Percentiles rank a stretch among this genome's conserved stretches.
Conservation (phyloP, 345 rosid genomes). For the Lepidium didymum region DNA sequence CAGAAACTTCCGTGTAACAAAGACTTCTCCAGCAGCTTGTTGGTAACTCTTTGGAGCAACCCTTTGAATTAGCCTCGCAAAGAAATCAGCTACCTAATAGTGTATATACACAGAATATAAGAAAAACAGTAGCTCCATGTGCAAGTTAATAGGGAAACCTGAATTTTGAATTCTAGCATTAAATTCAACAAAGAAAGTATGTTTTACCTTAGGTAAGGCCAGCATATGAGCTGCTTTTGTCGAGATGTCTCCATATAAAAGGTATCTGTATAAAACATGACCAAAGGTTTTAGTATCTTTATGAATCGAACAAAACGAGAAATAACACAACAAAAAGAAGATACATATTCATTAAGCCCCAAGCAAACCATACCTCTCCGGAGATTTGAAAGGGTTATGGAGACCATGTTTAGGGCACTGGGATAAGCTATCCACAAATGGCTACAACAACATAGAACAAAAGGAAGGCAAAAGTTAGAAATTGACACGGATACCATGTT, state of each 20-base stretch:
- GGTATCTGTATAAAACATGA: constrained; percentile 48
- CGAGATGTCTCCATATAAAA: constrained; percentile 83
- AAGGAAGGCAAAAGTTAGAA: not conserved
- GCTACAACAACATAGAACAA: constrained; percentile 52
- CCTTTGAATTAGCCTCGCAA: constrained; percentile 81
- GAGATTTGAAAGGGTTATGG: constrained; percentile 95
- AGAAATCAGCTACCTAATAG: constrained; percentile 77
- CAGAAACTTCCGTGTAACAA: constrained; percentile 72
- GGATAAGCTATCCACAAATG: constrained; percentile 88
- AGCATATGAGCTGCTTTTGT: constrained; percentile 88
- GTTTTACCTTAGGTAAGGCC: constrained; percentile 66
- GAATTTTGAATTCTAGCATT: not conserved
- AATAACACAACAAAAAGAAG: not conserved
- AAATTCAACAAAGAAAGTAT: not conserved
- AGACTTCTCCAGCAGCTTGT: constrained; percentile 89
- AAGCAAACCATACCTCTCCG: constrained; percentile 63
- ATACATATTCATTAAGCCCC: not conserved
- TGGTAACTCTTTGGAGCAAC: constrained; percentile 95
- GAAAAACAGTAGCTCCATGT: not conserved
- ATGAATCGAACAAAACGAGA: not conserved
- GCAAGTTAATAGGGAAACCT: not conserved
- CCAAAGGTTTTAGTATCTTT: not conserved
- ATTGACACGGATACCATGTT: not conserved
- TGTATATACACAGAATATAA: not conserved
- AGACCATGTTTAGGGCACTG: constrained; percentile 94